These are phyloP conservation scores for Amanita rimosa DNA, from an alignment of 768 basidiomycete species.

Conservation along the genomic window DNA sequence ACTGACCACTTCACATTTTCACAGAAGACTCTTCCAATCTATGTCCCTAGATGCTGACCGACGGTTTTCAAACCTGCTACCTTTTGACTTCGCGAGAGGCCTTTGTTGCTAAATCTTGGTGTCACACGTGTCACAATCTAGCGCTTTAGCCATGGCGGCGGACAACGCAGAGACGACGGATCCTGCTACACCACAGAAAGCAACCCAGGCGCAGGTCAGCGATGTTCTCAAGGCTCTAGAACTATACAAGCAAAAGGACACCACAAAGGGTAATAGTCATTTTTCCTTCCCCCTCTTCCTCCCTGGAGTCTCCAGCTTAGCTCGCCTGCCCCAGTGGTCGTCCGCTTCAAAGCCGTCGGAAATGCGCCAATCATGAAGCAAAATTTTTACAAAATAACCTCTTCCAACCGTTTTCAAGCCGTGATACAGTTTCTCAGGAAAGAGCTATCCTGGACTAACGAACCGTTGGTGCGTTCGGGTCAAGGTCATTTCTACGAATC, in stretches of 20 bases:
- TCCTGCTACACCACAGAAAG: not conserved
- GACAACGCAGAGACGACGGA: not conserved
- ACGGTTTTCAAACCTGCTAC: too few relatives aligned
- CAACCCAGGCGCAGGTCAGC: constrained; percentile 16
- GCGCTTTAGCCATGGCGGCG: constrained; percentile 3
- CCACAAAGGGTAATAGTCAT: constrained; percentile 48
- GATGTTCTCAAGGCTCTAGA: constrained; percentile 68
- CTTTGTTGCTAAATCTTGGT: not conserved
- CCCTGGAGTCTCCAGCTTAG: not conserved
- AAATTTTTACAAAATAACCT: constrained; percentile 96
- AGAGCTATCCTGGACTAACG: constrained; percentile 82
- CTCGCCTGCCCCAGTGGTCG: constrained; percentile 62
- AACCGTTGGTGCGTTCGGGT: constrained; percentile 57
- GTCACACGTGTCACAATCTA: not conserved
- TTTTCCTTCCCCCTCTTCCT: not conserved
- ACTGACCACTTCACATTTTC: too few relatives aligned
- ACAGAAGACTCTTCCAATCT: too few relatives aligned
- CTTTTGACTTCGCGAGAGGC: too few relatives aligned
- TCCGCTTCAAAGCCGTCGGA: constrained; percentile 95
- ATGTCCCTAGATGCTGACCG: too few relatives aligned
- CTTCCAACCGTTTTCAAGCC: constrained; percentile 88
- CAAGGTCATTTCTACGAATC: not conserved
- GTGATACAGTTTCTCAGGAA: constrained; percentile 89
- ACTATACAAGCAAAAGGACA: constrained; percentile 79
- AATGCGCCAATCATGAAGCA: constrained; percentile 99